Evolutionary conservation across 768 basidiomycete species (phyloP), one percentile per base, ranked within the genome.

Genomic region (Lentinula lateritia): DNA sequence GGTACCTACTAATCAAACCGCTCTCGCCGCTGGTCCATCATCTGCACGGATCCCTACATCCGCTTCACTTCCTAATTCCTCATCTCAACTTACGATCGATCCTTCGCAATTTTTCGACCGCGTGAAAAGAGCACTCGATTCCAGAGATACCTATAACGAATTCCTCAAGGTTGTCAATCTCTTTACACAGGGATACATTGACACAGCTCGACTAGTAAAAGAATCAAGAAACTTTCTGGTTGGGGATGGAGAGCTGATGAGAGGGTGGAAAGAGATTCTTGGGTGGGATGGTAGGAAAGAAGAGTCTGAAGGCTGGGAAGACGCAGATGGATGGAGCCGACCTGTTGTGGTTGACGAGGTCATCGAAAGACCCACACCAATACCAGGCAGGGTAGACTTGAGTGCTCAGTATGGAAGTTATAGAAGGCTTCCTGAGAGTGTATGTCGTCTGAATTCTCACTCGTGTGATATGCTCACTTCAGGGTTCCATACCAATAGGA

Each of bases 81-180:
- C 28, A 15, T 32, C 41, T 3, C 32, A 20, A 34, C 73, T 75
- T 1, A 73, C 75, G n/a, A 74, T 72, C 39, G 69, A 68, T 2
- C 63, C 65, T 28, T 62, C 67, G 50, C 36, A 52, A 73, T 73
- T 98, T 75, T 99, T 99, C 71, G 95, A 97, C 62, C 89, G 90
- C 32, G 93, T 98, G 53, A 89, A 87, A 67, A 84, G 83, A 15
- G 78, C 82, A 1, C 75, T 93, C 48, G 87, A 89, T 60, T 87
- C 82, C 64, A 80, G 88, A 12, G 90, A 92, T 52, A 84, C 86
- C 1, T 93, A 90, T 74, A 93, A 95, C 71, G 97, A 98, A 73
- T 98, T 99, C 74, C 76, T 99, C 63, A 97, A 95, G 70, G 78
- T 98, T 50, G 83, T 98, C 66, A 98, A 98, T 72, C 81, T 99